Conservation (phyloP, 176 grass and related monocot genomes). For the Aegilops tauschii region DNA sequence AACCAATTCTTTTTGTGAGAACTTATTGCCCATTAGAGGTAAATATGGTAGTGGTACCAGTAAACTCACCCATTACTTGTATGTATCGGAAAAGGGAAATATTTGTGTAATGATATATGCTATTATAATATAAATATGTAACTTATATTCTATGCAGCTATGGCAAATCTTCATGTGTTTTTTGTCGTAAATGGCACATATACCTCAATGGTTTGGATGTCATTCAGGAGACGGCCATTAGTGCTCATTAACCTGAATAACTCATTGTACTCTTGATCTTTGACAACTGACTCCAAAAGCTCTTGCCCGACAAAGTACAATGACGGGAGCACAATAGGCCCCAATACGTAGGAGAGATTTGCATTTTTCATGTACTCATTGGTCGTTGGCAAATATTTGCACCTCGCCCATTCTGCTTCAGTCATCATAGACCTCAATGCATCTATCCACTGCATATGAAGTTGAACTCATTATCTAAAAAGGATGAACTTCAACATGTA, state of each 20-base stretch:
- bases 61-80: not conserved
- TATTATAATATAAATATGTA: not conserved
- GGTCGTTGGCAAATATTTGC: conserved; percentile 29
- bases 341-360: not conserved
- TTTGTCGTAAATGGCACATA: not conserved
- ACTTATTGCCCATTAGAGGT: not conserved
- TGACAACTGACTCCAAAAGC: not conserved
- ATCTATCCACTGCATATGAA: conserved; percentile 48
- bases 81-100: not conserved
- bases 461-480: not conserved
- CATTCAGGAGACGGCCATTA: not conserved
- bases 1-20: too few species aligned
- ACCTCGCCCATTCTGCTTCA: conserved; percentile 46
- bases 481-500: not conserved
- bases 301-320: not conserved
- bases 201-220: not conserved
- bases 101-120: not conserved
- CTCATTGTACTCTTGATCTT: not conserved
- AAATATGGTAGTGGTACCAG: not conserved
- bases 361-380: conserved; percentile 63
- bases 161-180: not conserved
- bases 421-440: conserved; percentile 63
- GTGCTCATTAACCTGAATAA: not conserved
- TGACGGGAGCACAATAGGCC: not conserved
- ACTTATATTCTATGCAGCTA: not conserved